These are phyloP conservation scores for Corniculantispora saksenae DNA, from an alignment of 2,329 filamentous ascomycete species.

Conservation along the genomic window DNA sequence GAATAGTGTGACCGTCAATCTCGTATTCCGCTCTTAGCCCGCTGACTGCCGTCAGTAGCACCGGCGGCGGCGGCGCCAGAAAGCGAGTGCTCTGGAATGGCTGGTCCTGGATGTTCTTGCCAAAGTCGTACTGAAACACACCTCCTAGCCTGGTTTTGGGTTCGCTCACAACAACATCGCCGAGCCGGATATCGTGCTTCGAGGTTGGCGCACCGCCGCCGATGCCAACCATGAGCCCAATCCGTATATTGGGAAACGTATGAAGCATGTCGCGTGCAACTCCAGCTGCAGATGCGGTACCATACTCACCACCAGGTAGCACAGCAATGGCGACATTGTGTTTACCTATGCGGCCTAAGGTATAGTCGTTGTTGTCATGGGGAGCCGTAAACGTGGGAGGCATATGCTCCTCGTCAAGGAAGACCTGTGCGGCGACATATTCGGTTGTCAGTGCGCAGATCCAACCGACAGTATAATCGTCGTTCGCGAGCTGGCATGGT, in stretches of 20 bases:
- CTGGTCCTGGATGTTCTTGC: slow-evolving; percentile 7
- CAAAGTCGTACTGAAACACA: slow-evolving; percentile 20
- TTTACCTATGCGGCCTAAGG: slow-evolving; percentile 26
- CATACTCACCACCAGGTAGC: slow-evolving; percentile 31
- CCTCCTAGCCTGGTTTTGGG: neutral
- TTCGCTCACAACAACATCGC: slow-evolving; percentile 20
- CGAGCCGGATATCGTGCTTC: slow-evolving; percentile 21
- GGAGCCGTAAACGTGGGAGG: neutral
- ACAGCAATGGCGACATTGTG: slow-evolving; percentile 33
- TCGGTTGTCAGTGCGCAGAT: slow-evolving; percentile 27
- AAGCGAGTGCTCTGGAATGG: slow-evolving; percentile 2
- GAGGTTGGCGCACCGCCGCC: slow-evolving; percentile 17
- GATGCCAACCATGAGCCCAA: slow-evolving; percentile 22
- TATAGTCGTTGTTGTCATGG: slow-evolving; percentile 30
- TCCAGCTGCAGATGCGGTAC: neutral
- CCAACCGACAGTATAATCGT: slow-evolving; percentile 29
- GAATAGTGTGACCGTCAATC: too few species aligned
- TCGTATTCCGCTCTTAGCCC: too few species aligned
- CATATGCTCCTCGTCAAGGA: slow-evolving; percentile 26
- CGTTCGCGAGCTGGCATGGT: too few species aligned
- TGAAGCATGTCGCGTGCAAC: neutral
- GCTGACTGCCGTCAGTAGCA: slow-evolving; percentile 19
- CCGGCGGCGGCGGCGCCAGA: neutral
- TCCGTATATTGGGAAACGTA: neutral
- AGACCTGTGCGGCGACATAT: slow-evolving; percentile 22